Conservation (phyloP, 23 red algal genomes). For the Gracilaria caudata region DNA sequence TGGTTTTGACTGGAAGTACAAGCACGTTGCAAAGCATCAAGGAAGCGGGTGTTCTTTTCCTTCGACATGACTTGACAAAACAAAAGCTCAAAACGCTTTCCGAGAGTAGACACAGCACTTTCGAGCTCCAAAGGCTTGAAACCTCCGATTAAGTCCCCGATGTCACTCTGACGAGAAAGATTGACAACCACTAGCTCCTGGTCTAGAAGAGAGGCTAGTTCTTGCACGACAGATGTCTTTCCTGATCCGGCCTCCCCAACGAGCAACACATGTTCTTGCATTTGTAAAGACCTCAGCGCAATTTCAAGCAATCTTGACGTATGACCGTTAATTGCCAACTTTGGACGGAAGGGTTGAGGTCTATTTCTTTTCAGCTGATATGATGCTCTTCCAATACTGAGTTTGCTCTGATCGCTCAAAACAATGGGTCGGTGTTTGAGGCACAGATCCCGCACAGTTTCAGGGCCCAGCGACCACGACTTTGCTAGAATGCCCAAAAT, state of each 20-base stretch:
- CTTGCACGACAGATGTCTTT: constrained; percentile 87
- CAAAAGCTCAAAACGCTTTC: constrained; percentile 34
- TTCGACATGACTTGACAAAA: constrained; percentile 55
- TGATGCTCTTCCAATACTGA: constrained; percentile 3
- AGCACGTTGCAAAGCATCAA: constrained; percentile 65
- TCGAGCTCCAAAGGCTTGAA: constrained; percentile 72
- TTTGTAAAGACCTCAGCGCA: constrained; percentile 56
- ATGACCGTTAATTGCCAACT: constrained; percentile 57
- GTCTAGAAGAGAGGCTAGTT: constrained; percentile 65
- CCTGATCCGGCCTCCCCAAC: constrained; percentile 91
- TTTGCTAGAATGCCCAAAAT: constrained; percentile 6
- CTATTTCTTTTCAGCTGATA: background rate
- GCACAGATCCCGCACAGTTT: constrained; percentile 26
- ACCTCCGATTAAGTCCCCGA: constrained; percentile 85
- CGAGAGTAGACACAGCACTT: constrained; percentile 32
- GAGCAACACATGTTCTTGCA: constrained; percentile 82
- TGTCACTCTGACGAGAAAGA: constrained; percentile 91
- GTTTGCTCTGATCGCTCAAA: constrained; percentile 3
- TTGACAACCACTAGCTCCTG: constrained; percentile 88
- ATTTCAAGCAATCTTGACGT: constrained; percentile 74
- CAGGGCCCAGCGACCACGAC: constrained; percentile 49
- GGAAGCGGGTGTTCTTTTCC: constrained; percentile 69
- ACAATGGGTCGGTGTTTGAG: constrained; percentile 21
- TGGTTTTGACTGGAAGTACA: constrained; percentile 14
- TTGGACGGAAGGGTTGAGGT: background rate